Percentiles rank a stretch among this genome's conserved stretches.
phyloP scores from a whole-genome alignment of 805 yeast genomes.

The Clavispora phyllophila region DNA sequence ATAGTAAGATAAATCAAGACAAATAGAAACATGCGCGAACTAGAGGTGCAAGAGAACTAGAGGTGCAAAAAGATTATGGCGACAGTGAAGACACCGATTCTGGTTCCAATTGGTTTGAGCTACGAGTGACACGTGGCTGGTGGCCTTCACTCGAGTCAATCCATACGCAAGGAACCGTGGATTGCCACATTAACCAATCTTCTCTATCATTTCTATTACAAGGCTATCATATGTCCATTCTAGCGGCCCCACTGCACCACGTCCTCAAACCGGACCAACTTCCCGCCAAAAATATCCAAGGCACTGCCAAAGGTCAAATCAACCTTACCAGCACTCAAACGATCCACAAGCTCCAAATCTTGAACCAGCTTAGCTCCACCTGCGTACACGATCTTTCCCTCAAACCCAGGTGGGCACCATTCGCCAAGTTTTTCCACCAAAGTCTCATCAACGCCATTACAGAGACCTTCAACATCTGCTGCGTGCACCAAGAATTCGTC shows the following conservation, averaged over 20 bases:
- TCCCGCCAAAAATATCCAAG: conserved; percentile 91
- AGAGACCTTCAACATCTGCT: conserved; percentile 97
- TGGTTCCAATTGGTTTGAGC: no score
- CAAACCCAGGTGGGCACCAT: conserved; percentile 59
- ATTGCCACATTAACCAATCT: no score
- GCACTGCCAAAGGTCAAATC: conserved; percentile 94
- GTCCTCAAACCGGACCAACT: conserved; percentile 67
- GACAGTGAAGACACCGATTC: no score
- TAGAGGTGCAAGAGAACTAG: no score
- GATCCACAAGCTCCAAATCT: conserved; percentile 64
- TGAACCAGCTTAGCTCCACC: conserved; percentile 84
- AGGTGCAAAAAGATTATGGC: no score
- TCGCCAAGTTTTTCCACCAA: conserved; percentile 67
- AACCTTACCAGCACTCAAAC: conserved; percentile 72
- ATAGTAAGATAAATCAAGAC: neutral
- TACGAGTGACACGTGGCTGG: no score
- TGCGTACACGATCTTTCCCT: conserved; percentile 82
- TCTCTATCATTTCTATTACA: no score
- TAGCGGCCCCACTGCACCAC: conserved; percentile 65
- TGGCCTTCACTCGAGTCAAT: no score
- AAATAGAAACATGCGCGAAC: no score
- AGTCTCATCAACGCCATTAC: conserved; percentile 84
- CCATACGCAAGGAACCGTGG: no score
- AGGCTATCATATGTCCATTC: no score
- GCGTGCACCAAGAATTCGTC: conserved; percentile 92